Evolutionary conservation across 495 filamentous ascomycete genomes (phyloP).

Genomic region (Neurospora sp.): DNA sequence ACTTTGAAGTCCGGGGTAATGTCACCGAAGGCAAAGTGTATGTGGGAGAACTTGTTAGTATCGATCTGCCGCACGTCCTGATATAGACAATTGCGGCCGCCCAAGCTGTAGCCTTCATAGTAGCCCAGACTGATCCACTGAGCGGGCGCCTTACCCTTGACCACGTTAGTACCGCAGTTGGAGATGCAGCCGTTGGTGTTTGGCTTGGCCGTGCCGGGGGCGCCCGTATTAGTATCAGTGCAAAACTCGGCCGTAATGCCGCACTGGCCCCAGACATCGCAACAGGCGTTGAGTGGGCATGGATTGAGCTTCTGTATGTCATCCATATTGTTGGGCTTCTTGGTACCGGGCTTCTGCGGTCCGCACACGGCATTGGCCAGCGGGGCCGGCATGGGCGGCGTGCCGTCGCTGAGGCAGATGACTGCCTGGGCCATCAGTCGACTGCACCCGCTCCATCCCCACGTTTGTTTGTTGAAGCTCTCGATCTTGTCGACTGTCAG

Average conservation of each 20-base stretch:
- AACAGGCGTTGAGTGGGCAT: constrained; percentile 29
- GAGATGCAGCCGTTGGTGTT: constrained; percentile 37
- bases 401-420: no score
- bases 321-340: constrained; percentile 4
- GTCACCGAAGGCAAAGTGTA: no score
- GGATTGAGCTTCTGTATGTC: constrained; percentile 21
- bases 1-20: no score
- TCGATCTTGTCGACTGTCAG: constrained; percentile 28
- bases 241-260: constrained; percentile 42
- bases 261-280: constrained; percentile 37
- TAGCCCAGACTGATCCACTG: constrained; percentile 14
- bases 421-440: no score
- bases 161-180: constrained; percentile 36
- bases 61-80: no score
- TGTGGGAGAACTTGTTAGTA: no score
- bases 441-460: no score
- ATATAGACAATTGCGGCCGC: constrained; percentile 23
- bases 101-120: constrained; percentile 19
- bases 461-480: constrained; percentile 34
- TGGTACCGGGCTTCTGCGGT: constrained; percentile 30
- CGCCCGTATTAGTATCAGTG: constrained; percentile 21
- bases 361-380: constrained; percentile 36
- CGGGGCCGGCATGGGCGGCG: no score
- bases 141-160: constrained; percentile 7
- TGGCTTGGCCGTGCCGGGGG: constrained; percentile 26